These are phyloP conservation scores for Alternaria gaisen DNA, from an alignment of 2,329 filamentous ascomycete genomes.

Conservation along the genomic window DNA sequence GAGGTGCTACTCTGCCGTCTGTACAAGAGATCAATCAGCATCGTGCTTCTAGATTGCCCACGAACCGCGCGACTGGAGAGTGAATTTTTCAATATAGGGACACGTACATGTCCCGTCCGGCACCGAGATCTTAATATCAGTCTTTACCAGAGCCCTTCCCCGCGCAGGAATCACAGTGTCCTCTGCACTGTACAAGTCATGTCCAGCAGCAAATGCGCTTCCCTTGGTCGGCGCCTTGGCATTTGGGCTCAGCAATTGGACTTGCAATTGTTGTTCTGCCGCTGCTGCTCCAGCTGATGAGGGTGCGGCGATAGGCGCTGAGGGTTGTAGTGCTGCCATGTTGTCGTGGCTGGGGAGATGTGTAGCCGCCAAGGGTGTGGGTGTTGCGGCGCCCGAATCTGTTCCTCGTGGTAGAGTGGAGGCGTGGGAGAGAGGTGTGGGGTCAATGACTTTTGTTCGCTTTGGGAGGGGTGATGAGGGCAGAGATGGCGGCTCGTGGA, in stretches of 20 bases:
- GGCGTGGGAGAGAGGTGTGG: constrained; percentile 43
- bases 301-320: constrained; percentile 33
- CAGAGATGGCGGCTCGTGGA: constrained; percentile 61
- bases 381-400: constrained; percentile 48
- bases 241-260: constrained; percentile 86
- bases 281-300: constrained; percentile 35
- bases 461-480: constrained; percentile 81
- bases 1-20: constrained; percentile 91
- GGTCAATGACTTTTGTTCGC: constrained; percentile 73
- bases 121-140: constrained; percentile 89
- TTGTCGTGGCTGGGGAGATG: constrained; percentile 29
- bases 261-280: constrained; percentile 68
- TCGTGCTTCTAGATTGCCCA: neutral
- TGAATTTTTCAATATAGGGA: neutral
- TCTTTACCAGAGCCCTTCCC: constrained; percentile 87
- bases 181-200: constrained; percentile 85
- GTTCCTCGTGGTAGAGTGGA: constrained; percentile 37
- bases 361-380: constrained; percentile 41
- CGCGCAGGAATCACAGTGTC: constrained; percentile 79
- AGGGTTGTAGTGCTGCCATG: constrained; percentile 28
- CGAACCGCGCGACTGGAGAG: neutral
- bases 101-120: constrained; percentile 86
- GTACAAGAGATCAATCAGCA: neutral
- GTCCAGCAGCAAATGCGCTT: constrained; percentile 88
- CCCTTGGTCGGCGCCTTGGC: constrained; percentile 88